Evolutionary conservation across 495 filamentous ascomycete genomes (phyloP), one percentile per base, ranked within the genome.

Genomic region (Neurospora cerealis): DNA sequence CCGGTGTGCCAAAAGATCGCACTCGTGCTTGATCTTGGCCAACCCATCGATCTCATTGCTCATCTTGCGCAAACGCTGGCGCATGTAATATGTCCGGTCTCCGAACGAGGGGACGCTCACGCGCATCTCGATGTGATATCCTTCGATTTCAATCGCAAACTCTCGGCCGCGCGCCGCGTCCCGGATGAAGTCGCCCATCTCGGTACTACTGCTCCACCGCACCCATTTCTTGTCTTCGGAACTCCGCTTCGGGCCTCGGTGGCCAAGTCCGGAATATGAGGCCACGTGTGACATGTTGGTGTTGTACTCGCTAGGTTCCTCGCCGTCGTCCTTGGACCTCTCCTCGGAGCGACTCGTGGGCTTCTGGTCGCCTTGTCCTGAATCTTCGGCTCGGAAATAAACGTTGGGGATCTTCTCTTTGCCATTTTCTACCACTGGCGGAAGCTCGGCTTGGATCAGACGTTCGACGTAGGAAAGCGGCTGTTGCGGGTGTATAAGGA

Each of bases 171-270:
- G 86, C 5, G 94, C 91, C 0, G 95, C 95, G 77, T 97, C 95
- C 5, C 93, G 92, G 74, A 98, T 93, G 81, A 98, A 98, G 82
- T 98, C 95, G 11, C 95, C 95, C 37, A 98, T 90, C 77, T 98
- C 95, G 11, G 95, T 97, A 19, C 89, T 90, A 46, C 89, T 88
- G 24, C 92, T 94, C 95, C 95, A 98, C n/a, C 94, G 92, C 1
- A 97, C 93, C 83, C 94, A 95, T 32, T 87, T 85, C 75, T 80
- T 78, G 7, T 84, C 80, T 24, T 77, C 74, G 28, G 87, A 74
- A 46, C 81, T 72, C 34, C 83, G 78, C 73, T 83, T 75, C 34
- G 83, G 74, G 19, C 77, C 79, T 42, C 90, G 87, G 70, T 85
- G 85, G n/a, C 89, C 89, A 4, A 88, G 81, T 0, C 89, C 88